These are phyloP conservation scores for Narthecium ossifragum DNA, from an alignment of 106 monocot species.

Conservation along the genomic window DNA sequence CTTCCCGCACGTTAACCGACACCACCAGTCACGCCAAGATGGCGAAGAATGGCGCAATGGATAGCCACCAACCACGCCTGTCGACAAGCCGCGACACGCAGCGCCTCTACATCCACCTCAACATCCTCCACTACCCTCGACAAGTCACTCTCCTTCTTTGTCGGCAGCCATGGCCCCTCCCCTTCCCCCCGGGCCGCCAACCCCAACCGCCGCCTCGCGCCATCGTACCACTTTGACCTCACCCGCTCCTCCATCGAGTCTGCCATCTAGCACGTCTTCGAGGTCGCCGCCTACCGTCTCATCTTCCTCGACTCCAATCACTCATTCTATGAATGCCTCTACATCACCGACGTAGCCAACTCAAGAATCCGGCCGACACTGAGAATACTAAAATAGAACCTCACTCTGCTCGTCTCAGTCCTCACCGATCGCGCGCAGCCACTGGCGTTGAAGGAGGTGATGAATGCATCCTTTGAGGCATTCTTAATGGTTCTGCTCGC, in stretches of 20 bases:
- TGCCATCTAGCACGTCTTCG: slow-evolving; percentile 5
- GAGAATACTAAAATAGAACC: neutral
- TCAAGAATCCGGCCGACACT: neutral
- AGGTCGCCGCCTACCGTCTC: slow-evolving; percentile 9
- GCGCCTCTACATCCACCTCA: slow-evolving; percentile 9
- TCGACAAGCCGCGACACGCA: slow-evolving; percentile 9
- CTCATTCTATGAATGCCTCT: neutral
- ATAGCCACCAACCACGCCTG: slow-evolving; percentile 4
- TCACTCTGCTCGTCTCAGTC: neutral
- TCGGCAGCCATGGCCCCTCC: neutral
- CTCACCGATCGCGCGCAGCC: slow-evolving; percentile 6
- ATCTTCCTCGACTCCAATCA: slow-evolving; percentile 9
- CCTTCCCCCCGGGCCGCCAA: neutral
- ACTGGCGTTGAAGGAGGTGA: slow-evolving; percentile 2
- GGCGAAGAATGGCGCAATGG: no score
- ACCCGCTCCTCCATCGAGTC: slow-evolving; percentile 7
- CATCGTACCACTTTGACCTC: slow-evolving; percentile 1
- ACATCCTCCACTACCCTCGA: slow-evolving; percentile 19
- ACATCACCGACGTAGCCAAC: neutral
- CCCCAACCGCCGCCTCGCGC: neutral
- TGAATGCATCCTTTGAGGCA: no score
- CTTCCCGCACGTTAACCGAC: no score
- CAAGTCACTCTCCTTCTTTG: slow-evolving; percentile 4
- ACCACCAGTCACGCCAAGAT: no score
- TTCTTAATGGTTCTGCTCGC: slow-evolving; percentile 14